Evolutionary conservation across 2,329 filamentous ascomycete species (phyloP), one percentile per base, ranked within the genome.

Genomic region (Fusarium subtropicale): DNA sequence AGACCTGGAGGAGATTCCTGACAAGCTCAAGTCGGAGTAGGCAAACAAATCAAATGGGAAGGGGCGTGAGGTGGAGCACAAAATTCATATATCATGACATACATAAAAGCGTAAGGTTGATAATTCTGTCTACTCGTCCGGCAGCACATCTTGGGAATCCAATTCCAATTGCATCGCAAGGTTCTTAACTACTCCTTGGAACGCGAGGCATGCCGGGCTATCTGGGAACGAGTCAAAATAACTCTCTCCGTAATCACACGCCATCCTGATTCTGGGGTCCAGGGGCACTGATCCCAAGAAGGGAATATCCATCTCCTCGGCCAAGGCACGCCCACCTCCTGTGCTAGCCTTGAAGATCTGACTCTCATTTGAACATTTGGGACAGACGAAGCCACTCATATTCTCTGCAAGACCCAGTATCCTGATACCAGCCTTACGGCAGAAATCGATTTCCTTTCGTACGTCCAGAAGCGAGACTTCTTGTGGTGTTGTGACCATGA

Each of bases 381-480:
- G 94, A 77, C 96, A 99, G 55, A 99, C 94, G 74, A 98, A 99
- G 5, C 94, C 93, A 61, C 91, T 93, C 96, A 99, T 99, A 77
- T 99, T 99, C 84, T 99, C 96, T 18, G 97, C 96, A 41, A 99
- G 84, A 0, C 96, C 96, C 5, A 99, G 80, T 9, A 99, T 88
- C 48, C 85, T 87, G 71, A 99, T 98, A 6, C 92, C 93, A 1
- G 96, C 96, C 81, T 99, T 99, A 61, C 90, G 86, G 81, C 97
- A 99, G 77, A 99, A 99, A 76, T 99, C 95, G 61, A 99, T 95
- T 80, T 99, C 96, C 81, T 97, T 98, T 71, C 96, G 86, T 15
- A 99, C 96, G 77, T 99, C 96, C 45, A 99, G 85, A 56, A 99
- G 83, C 3, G 91, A 88, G 20, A 98, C 93, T 80, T 99, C 97